Conservation (phyloP, 805 yeast species). For the Candida pseudofarinosa region DNA sequence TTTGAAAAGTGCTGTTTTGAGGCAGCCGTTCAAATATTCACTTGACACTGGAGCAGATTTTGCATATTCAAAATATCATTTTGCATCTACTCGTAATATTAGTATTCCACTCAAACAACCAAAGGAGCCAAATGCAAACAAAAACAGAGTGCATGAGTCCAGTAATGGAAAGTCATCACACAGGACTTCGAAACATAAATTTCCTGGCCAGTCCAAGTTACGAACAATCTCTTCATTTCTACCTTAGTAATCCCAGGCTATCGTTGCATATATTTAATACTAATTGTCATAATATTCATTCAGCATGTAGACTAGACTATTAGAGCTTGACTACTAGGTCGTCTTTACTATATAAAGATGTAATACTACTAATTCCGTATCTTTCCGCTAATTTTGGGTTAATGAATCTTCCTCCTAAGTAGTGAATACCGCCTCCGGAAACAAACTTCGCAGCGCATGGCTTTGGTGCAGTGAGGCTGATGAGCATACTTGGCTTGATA, state of each 20-base stretch:
- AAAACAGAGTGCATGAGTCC: neutral
- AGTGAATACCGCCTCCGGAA: slow-evolving; percentile 46
- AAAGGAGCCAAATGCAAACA: neutral
- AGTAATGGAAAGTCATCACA: neutral
- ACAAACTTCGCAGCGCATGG: slow-evolving; percentile 63
- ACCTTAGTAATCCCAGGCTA: too few species aligned
- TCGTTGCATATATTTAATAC: too few species aligned
- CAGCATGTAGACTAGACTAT: neutral
- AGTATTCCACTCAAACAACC: neutral
- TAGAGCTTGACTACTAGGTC: slow-evolving; percentile 35
- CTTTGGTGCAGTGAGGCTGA: slow-evolving; percentile 92
- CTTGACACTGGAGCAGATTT: neutral
- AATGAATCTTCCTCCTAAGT: slow-evolving; percentile 88
- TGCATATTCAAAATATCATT: neutral
- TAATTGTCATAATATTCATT: neutral
- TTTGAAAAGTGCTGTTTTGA: neutral
- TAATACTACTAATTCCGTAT: slow-evolving; percentile 59
- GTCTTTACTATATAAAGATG: slow-evolving; percentile 25
- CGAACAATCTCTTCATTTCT: neutral
- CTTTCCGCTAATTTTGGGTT: slow-evolving; percentile 60
- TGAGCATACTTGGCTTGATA: slow-evolving; percentile 62
- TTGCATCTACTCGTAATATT: neutral
- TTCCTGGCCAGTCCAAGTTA: neutral
- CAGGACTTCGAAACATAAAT: neutral
- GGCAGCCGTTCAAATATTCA: neutral